Evolutionary conservation across 345 rosid species (phyloP), one percentile per base, ranked within the genome.

Genomic region (Turritis glabra): DNA sequence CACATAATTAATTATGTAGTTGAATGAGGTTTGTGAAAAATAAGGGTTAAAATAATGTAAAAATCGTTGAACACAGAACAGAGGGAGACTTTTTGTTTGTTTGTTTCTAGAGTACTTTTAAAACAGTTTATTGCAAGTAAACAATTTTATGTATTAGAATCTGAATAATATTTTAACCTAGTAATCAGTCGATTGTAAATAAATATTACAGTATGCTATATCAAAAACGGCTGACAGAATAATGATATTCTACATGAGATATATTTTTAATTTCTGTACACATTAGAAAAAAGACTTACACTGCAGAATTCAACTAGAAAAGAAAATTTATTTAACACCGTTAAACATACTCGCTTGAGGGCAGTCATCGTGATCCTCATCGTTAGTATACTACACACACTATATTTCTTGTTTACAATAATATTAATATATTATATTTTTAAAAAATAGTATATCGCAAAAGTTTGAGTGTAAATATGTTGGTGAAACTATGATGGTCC

Each of bases 401-500:
- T n/a, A n/a, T n/a, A n/a, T n/a, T n/a, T n/a, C n/a, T n/a, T n/a
- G n/a, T n/a, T n/a, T n/a, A n/a, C n/a, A n/a, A n/a, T n/a, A n/a
- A n/a, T n/a, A n/a, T n/a, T n/a, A n/a, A n/a, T n/a, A n/a, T n/a
- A n/a, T 51, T 51, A 2, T 22, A 51, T 6, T 3, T 25, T 1
- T 14, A 5, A 2, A 25, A 27, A 23, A 5, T 4, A 40, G 7
- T 51, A 23, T 26, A 26, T 26, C 4, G 4, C 9, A 53, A 53
- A 25, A 13, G 29, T 53, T 53, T 53, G 11, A 53, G 7, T 30
- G 30, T 56, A 57, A 57, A 30, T 32, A 50, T 48, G 68, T 23
- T 71, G 51, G 40, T 65, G 15, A 11, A 60, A 48, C 75, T 59
- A 60, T 38, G 37, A 50, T 61, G 37, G 23, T 62, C 29, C 33